Conservation (phyloP, 108 stramenopile species). For the Thalassiosira profunda region DNA sequence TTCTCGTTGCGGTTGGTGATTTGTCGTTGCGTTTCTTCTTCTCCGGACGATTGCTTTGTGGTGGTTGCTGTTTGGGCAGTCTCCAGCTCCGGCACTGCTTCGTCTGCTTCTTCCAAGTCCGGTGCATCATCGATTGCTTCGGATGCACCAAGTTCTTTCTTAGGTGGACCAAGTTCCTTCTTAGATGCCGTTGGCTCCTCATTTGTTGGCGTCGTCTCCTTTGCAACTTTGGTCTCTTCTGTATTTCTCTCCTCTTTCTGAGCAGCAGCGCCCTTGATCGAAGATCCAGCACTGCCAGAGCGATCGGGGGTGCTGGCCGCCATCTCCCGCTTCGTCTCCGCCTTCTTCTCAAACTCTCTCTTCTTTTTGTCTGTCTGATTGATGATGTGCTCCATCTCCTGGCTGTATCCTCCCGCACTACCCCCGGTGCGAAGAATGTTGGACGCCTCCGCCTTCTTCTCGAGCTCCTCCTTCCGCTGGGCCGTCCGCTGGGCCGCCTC, state of each 20-base stretch:
- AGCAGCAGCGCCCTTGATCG: neutral
- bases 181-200: neutral
- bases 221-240: too few relatives aligned
- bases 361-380: slow-evolving; percentile 12
- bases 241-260: too few relatives aligned
- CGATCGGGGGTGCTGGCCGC: too few relatives aligned
- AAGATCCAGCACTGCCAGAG: neutral
- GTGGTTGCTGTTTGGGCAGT: neutral
- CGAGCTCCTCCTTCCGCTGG: slow-evolving; percentile 15
- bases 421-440: slow-evolving; percentile 18
- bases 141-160: neutral
- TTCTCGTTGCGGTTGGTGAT: slow-evolving; percentile 82
- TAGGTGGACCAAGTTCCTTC: neutral
- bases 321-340: slow-evolving; percentile 15
- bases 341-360: slow-evolving; percentile 20
- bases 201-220: neutral
- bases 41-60: slow-evolving; percentile 10
- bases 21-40: slow-evolving; percentile 8
- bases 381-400: slow-evolving; percentile 12
- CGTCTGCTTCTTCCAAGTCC: slow-evolving; percentile 19
- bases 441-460: slow-evolving; percentile 16
- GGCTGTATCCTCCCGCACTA: neutral
- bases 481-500: slow-evolving; percentile 2
- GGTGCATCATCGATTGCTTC: slow-evolving; percentile 19
- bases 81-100: slow-evolving; percentile 31